Evolutionary conservation across 257 asterid genomes (phyloP).

Genomic region (Coffea eugenioides): DNA sequence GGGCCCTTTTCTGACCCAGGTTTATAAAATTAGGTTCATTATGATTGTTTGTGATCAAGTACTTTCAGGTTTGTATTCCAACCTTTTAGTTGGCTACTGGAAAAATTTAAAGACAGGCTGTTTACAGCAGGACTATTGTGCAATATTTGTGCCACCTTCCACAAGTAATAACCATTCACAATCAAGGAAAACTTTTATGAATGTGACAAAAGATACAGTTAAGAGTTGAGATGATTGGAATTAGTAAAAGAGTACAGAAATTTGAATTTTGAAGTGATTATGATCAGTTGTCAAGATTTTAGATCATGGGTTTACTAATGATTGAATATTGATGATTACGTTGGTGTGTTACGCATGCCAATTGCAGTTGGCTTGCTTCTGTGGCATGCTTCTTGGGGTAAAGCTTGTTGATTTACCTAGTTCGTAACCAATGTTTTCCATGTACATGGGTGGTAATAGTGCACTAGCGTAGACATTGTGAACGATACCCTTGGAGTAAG

Average conservation of each 20-base stretch:
- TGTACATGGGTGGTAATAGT: not conserved
- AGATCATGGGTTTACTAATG: too few species aligned
- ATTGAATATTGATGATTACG: too few species aligned
- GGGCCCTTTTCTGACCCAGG: not conserved
- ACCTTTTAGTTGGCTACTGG: not conserved
- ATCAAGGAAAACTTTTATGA: not conserved
- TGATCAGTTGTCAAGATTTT: not conserved
- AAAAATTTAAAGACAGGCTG: too few species aligned
- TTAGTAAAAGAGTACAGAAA: too few species aligned
- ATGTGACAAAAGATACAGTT: too few species aligned
- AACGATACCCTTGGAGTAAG: too few species aligned
- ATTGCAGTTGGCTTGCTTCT: too few species aligned
- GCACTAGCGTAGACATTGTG: not conserved
- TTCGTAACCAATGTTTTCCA: not conserved
- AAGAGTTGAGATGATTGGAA: too few species aligned
- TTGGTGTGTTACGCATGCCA: too few species aligned
- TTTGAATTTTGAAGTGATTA: not conserved
- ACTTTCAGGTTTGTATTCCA: not conserved
- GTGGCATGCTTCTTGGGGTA: too few species aligned
- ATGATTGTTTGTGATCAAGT: not conserved
- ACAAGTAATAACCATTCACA: not conserved
- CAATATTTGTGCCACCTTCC: not conserved
- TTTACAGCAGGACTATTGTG: not conserved
- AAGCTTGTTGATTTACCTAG: not conserved
- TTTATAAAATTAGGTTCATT: not conserved